A percentile compares a stretch with the other conserved stretches of the same genome.
phyloP scores from a whole-genome alignment of 1,284 basidiomycete species.

The Pseudomicrostroma phylloplanum region DNA sequence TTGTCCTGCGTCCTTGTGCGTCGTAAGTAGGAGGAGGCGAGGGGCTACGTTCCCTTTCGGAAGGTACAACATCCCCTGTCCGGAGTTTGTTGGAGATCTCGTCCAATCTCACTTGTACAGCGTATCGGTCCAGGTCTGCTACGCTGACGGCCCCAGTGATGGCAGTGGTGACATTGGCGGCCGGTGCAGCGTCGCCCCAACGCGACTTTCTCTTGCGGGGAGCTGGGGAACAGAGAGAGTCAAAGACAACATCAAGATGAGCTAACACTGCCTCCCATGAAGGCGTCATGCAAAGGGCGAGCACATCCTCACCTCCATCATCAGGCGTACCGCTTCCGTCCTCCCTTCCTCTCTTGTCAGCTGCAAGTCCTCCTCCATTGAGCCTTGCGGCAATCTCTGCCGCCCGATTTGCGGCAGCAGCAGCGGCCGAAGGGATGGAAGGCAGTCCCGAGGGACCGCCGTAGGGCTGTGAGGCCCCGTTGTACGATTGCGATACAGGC shows the following conservation, averaged over 20 bases:
- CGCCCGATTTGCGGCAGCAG: slow-evolving; percentile 7
- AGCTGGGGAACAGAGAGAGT: slow-evolving; percentile 12
- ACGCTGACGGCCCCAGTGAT: slow-evolving; percentile 38
- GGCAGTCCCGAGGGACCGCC: neutral
- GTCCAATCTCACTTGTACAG: slow-evolving; percentile 63
- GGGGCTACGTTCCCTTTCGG: slow-evolving; percentile 85
- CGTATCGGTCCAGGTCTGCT: slow-evolving; percentile 46
- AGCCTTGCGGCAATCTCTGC: slow-evolving; percentile 2
- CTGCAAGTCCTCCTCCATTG: neutral
- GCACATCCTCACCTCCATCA: neutral
- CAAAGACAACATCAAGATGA: slow-evolving; percentile 3
- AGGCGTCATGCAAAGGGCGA: neutral
- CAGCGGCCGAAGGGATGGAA: slow-evolving; percentile 10
- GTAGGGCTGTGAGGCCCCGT: neutral
- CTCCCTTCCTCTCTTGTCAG: slow-evolving; percentile 4
- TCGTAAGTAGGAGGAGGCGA: slow-evolving; percentile 98
- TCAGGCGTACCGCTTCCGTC: neutral
- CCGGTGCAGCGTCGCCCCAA: slow-evolving; percentile 43
- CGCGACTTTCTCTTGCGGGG: slow-evolving; percentile 46
- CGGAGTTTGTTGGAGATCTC: slow-evolving; percentile 93
- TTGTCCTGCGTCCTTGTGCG: slow-evolving; percentile 89
- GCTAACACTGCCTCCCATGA: neutral
- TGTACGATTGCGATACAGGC: too few relatives aligned
- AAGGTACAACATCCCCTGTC: slow-evolving; percentile 88
- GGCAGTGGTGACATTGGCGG: slow-evolving; percentile 39